These are phyloP conservation scores for Tetrapisispora arboricola DNA, from an alignment of 805 yeast genomes.

Conservation along the genomic window DNA sequence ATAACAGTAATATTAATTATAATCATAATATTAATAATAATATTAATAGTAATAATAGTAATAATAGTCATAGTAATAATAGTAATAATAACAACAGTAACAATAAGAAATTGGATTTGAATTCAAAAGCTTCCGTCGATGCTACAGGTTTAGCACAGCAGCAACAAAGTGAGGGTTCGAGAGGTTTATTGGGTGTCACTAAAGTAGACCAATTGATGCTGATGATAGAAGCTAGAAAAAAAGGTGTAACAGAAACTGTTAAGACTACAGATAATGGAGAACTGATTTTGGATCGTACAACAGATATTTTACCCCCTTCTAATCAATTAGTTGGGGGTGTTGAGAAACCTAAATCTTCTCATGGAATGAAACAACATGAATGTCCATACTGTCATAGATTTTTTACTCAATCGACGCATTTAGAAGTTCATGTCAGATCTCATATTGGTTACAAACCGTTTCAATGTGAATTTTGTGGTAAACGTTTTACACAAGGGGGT, in stretches of 20 bases:
- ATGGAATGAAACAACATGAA: constrained; percentile 44
- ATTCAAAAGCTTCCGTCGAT: not conserved
- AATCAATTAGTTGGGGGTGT: constrained; percentile 71
- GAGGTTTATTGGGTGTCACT: constrained; percentile 74
- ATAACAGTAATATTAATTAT: no score
- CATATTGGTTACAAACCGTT: constrained; percentile 84
- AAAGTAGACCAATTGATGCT: constrained; percentile 87
- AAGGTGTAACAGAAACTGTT: constrained; percentile 57
- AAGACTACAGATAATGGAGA: constrained; percentile 62
- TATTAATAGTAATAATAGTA: no score
- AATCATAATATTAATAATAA: no score
- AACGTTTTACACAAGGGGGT: constrained; percentile 83
- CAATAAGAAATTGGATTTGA: not conserved
- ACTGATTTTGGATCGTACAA: constrained; percentile 40
- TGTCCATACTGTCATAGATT: constrained; percentile 70
- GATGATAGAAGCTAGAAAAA: constrained; percentile 78
- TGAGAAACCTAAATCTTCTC: constrained; percentile 43
- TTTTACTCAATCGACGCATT: constrained; percentile 83
- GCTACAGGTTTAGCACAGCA: not conserved
- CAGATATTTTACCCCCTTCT: constrained; percentile 45
- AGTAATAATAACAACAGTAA: no score
- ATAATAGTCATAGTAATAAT: no score
- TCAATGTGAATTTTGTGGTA: constrained; percentile 67
- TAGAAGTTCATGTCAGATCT: constrained; percentile 80
- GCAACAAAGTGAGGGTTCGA: constrained; percentile 41